Evolutionary conservation across 345 rosid species (phyloP), one percentile per base, ranked within the genome.

Genomic region (Syzygium aqueum): DNA sequence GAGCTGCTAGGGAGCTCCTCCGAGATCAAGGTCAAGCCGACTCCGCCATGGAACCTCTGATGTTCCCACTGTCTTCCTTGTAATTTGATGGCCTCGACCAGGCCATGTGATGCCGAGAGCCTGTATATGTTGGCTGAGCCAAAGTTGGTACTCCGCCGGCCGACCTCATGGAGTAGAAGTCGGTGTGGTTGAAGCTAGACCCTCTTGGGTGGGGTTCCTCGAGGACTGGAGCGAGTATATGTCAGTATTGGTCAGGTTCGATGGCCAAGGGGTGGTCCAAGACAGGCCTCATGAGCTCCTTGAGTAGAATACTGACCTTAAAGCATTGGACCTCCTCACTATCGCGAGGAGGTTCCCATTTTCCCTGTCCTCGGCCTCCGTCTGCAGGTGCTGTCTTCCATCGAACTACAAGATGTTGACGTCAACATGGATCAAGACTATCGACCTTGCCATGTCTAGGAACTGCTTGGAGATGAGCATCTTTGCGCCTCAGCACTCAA

Each of bases 341-440:
- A 86, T 89, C 50, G 89, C 92, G 67, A 88, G 92, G n/a, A 90
- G 91, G 87, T 88, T 90, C 25, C 93, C 91, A 87, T 92, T 89
- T 22, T 87, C 92, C 49, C 87, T 88, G 33, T 89, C 56, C 61
- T 92, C 90, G 6, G 89, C 91, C 30, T 92, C 92, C 3, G 93
- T 92, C 78, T 90, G 90, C 86, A 90, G 65, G 25, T 89, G 89
- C 78, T 92, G 89, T 65, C 92, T 78, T 1, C 93, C 92, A 57
- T 88, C 92, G 37, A 88, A 85, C 51, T 89, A 89, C 30, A 89
- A 77, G 40, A 40, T 85, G 86, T 92, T 91, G 27, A 87, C 87
- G 63, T 92, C 92, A 4, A 90, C 91, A 43, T 85, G 89, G 51
- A 92, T 85, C 17, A 88, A 90, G 25, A 90, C 65, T 10, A 89